phyloP scores from a whole-genome alignment of 2,329 filamentous ascomycete genomes.

The Ambrosiella cleistominuta region DNA sequence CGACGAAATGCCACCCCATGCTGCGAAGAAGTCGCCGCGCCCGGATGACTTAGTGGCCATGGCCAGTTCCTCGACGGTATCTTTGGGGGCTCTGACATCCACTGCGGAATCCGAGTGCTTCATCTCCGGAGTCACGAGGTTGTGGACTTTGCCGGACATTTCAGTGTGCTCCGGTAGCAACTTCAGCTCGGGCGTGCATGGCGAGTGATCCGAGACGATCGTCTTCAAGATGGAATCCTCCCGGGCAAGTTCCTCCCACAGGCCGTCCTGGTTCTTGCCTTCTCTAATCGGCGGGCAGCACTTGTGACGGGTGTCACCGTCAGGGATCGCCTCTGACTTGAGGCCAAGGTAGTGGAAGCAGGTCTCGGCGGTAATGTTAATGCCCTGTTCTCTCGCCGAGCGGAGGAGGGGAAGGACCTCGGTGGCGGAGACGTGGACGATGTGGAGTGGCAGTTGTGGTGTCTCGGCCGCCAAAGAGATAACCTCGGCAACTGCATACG shows the following conservation, averaged over 20 bases:
- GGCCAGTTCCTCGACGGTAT: constrained; percentile 19
- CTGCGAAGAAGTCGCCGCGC: constrained; percentile 76
- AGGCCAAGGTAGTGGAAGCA: constrained; percentile 90
- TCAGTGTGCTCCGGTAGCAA: constrained; percentile 49
- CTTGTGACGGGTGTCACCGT: constrained; percentile 83
- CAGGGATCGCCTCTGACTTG: constrained; percentile 61
- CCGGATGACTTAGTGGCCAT: constrained; percentile 4
- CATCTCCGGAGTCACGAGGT: constrained; percentile 19
- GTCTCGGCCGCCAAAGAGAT: constrained; percentile 64
- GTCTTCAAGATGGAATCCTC: constrained; percentile 67
- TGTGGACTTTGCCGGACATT: neutral
- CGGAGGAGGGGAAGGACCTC: constrained; percentile 70
- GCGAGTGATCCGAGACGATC: constrained; percentile 87
- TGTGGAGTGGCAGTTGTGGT: constrained; percentile 70
- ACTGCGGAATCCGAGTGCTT: constrained; percentile 36
- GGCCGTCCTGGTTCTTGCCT: constrained; percentile 60
- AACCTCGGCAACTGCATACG: constrained; percentile 75
- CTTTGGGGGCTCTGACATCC: constrained; percentile 27
- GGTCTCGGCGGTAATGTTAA: constrained; percentile 84
- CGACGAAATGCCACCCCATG: constrained; percentile 91
- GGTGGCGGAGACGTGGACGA: constrained; percentile 82
- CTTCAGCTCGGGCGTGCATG: constrained; percentile 89
- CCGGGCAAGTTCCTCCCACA: constrained; percentile 67
- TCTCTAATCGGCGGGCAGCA: constrained; percentile 85
- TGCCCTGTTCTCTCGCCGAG: constrained; percentile 50